Base-by-base conservation (phyloP, 176 grass and related monocot genomes). In the Rhynchospora breviuscula region DNA sequence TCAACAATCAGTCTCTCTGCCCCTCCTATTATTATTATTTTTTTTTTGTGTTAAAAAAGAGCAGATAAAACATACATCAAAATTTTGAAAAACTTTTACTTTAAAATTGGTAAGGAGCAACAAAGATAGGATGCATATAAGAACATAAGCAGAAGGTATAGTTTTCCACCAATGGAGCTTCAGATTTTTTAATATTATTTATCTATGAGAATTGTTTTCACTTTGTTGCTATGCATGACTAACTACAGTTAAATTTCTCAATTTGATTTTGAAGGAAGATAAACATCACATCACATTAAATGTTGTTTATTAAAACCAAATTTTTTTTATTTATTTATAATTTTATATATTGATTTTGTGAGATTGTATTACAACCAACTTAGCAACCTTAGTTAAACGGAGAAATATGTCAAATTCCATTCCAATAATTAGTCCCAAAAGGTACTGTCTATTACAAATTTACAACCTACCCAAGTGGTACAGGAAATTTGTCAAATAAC, bases 1-100 rank as follows among this genome's bases (percentile, higher is more conserved):
- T 99, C 96, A 25, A 95, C 91, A 85, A 95, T 93, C 86, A 99
- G 87, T 78, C 96, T 91, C 83, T 99, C 96, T 58, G 96, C 96
- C 40, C 96, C 93, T 62, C 96, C 96, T 99, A 84, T 56, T 64
- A 52, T 66, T 82, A 29, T 29, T 29, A 1, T 29, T 29, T n/a
- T n/a, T n/a, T n/a, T n/a, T n/a, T n/a, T n/a, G n/a, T n/a, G n/a
- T n/a, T 29, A 29, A 29, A 29, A 7, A 47, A 82, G 1, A 17
- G 48, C 23, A 78, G 33, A 31, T 31, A 78, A 69, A 15, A 69
- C 66, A 67, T 43, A 26, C 25, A 68, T 68, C 1, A 69, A 33
- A 33, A 13, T 31, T 66, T 31, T 15, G 12, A 66, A 13, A 66
- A 66, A 63, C 13, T 29, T 29, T 29, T 29, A 31, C 19, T 23